phyloP scores from a whole-genome alignment of 192 early-diverging fungal genomes.

The Coemansia sp. region DNA sequence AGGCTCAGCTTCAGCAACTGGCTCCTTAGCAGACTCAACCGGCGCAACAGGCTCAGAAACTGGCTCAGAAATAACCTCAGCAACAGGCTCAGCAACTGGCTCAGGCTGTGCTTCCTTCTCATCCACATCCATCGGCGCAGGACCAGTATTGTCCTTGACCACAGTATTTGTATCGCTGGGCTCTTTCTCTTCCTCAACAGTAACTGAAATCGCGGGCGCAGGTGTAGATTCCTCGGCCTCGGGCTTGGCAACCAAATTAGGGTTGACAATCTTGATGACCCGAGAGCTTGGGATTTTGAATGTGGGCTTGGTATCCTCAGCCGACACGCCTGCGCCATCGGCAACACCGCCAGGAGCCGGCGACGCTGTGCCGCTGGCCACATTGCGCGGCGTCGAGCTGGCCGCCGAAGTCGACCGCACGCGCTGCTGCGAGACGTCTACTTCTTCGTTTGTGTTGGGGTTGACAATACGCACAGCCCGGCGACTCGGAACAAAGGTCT shows the following conservation, averaged over 20 bases:
- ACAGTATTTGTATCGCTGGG: no score
- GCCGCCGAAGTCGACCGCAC: constrained; percentile 41
- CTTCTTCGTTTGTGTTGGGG: constrained; percentile 68
- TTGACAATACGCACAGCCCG: constrained; percentile 71
- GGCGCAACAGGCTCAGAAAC: no score
- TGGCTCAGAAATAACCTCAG: no score
- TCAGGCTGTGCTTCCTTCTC: no score
- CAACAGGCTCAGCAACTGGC: no score
- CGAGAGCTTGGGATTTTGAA: constrained; percentile 49
- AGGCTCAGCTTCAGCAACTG: constrained; percentile 17
- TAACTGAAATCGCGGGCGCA: constrained; percentile 1
- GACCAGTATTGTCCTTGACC: no score
- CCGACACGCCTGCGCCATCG: constrained; percentile 23
- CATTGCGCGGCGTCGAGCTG: constrained; percentile 41
- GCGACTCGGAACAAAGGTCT: constrained; percentile 42
- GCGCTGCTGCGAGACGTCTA: constrained; percentile 59
- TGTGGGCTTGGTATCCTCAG: constrained; percentile 36
- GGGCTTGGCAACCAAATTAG: constrained; percentile 27
- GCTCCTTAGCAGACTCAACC: neutral
- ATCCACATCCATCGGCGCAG: no score
- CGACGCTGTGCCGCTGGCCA: constrained; percentile 43
- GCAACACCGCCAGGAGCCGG: constrained; percentile 30
- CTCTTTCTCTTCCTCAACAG: no score
- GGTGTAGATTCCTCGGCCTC: constrained; percentile 16
- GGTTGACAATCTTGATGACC: constrained; percentile 54